Conservation (phyloP, 352 stramenopile species). For the Phytophthora constricta region DNA sequence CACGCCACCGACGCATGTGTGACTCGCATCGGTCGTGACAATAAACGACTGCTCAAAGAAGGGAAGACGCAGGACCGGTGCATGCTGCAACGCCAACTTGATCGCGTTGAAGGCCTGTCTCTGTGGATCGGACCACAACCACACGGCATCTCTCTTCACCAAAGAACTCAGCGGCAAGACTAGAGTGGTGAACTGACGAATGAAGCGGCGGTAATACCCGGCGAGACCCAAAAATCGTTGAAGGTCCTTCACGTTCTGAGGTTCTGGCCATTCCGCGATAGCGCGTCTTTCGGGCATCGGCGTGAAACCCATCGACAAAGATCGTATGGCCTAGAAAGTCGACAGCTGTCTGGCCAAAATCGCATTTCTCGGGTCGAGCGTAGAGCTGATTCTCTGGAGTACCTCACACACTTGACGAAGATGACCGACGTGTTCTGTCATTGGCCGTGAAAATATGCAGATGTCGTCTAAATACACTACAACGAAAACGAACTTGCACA, state of each 20-base stretch:
- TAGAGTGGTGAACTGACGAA: constrained; percentile 19
- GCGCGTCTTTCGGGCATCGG: constrained; percentile 25
- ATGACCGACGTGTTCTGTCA: background rate
- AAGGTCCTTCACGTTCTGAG: constrained; percentile 21
- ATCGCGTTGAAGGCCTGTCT: constrained; percentile 15
- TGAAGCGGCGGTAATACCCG: constrained; percentile 34
- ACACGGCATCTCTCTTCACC: constrained; percentile 18
- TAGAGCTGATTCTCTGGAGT: constrained; percentile 6
- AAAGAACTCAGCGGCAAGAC: constrained; percentile 25
- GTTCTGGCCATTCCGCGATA: constrained; percentile 17
- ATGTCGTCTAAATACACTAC: constrained; percentile 4
- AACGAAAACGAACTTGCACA: background rate
- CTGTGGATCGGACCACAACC: constrained; percentile 19
- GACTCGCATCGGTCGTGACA: constrained; percentile 37
- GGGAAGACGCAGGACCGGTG: constrained; percentile 29
- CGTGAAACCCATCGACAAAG: constrained; percentile 11
- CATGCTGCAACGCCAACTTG: constrained; percentile 30
- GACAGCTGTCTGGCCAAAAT: constrained; percentile 14
- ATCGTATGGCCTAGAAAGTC: constrained; percentile 37
- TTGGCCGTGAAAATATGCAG: constrained; percentile 4
- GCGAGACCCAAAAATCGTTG: constrained; percentile 30
- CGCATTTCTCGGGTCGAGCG: constrained; percentile 22
- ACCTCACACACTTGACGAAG: background rate
- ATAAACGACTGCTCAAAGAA: constrained; percentile 30
- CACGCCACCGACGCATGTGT: background rate